Percentiles rank a stretch among this genome's conserved stretches.
Conservation (phyloP, 2,329 filamentous ascomycete genomes). For the Beauveria australis region DNA sequence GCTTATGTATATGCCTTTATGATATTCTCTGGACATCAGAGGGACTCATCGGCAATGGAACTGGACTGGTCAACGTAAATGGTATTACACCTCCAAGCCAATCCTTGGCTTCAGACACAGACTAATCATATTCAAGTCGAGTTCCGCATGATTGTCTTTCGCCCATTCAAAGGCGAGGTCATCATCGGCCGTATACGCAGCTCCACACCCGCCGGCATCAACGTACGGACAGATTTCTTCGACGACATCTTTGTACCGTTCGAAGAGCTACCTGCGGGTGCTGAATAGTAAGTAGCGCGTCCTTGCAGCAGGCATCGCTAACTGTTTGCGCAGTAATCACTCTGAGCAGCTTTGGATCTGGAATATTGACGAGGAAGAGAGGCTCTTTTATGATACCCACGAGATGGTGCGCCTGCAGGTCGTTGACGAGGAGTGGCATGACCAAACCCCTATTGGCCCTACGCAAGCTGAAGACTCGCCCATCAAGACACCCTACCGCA, state of each 20-base stretch:
- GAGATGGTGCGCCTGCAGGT: constrained; percentile 84
- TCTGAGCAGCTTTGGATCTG: constrained; percentile 79
- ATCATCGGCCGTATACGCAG: constrained; percentile 76
- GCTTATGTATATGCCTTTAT: constrained; percentile 88
- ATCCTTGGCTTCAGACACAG: not conserved
- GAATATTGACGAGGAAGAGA: constrained; percentile 58
- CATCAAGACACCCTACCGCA: constrained; percentile 62
- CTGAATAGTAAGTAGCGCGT: constrained; percentile 55
- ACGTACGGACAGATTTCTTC: constrained; percentile 83
- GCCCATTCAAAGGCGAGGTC: constrained; percentile 92
- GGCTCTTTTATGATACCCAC: constrained; percentile 81
- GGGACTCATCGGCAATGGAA: constrained; percentile 87
- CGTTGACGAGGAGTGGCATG: constrained; percentile 82
- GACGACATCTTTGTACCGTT: constrained; percentile 80
- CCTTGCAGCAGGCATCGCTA: not conserved
- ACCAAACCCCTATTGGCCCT: constrained; percentile 68
- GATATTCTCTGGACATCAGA: constrained; percentile 86
- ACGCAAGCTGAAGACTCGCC: constrained; percentile 51
- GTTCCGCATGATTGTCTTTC: constrained; percentile 87
- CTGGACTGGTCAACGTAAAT: constrained; percentile 88
- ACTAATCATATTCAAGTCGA: constrained; percentile 46
- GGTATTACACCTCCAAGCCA: constrained; percentile 38
- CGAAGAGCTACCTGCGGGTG: constrained; percentile 65
- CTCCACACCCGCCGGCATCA: constrained; percentile 63
- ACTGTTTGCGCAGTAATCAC: constrained; percentile 48